phyloP scores from a whole-genome alignment of 305 asterid genomes.

The Rubia tinctorum region DNA sequence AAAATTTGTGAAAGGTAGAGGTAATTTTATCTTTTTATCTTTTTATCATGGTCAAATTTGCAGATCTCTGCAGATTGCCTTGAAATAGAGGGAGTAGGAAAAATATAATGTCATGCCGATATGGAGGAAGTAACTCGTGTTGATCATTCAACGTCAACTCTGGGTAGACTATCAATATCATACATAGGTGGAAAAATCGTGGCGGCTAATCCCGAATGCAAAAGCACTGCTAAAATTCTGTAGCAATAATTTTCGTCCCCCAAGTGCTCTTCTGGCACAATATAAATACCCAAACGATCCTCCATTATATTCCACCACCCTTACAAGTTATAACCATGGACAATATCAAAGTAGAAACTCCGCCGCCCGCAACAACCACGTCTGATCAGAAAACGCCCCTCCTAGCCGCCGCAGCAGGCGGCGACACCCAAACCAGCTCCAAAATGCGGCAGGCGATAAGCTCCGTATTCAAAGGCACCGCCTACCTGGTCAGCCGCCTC shows the following conservation, averaged over 20 bases:
- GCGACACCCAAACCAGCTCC: not conserved
- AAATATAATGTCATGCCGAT: too few relatives aligned
- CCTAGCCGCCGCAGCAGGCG: not conserved
- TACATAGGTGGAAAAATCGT: not conserved
- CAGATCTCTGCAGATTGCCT: too few relatives aligned
- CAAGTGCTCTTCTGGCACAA: not conserved
- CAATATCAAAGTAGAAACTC: constrained; percentile 10
- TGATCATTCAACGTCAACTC: not conserved
- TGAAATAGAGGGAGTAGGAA: too few relatives aligned
- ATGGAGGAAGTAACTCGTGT: too few relatives aligned
- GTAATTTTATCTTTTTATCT: too few relatives aligned
- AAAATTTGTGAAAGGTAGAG: too few relatives aligned
- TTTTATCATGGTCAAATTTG: too few relatives aligned
- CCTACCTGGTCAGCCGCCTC: constrained; percentile 68
- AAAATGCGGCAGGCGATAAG: constrained; percentile 47
- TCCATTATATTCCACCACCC: not conserved
- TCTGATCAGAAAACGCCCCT: constrained; percentile 7
- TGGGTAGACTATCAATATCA: not conserved
- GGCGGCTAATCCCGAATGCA: too few relatives aligned
- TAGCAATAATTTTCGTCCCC: not conserved
- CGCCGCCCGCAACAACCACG: not conserved
- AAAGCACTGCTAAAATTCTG: too few relatives aligned
- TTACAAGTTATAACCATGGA: not conserved
- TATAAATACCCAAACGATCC: not conserved
- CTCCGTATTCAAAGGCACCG: constrained; percentile 76